Percentiles rank a stretch among this genome's conserved stretches.
These are phyloP conservation scores for Leccinum subatratum DNA, from an alignment of 1,284 basidiomycete species.

Conservation along the genomic window DNA sequence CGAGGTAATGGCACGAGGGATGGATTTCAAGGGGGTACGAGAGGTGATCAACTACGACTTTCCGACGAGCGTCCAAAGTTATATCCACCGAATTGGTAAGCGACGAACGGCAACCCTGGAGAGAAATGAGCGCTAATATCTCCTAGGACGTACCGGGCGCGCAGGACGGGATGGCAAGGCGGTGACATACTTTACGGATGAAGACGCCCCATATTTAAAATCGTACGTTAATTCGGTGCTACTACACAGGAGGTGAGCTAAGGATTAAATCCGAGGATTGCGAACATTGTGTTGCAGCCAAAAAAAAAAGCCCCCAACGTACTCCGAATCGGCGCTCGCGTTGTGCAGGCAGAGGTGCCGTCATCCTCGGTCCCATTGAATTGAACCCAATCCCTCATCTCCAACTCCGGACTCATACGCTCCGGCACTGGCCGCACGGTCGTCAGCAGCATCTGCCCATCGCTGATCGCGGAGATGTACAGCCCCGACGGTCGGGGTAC, in stretches of 20 bases:
- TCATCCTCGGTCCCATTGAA: no score
- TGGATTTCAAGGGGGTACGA: constrained; percentile 94
- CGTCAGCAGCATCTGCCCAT: no score
- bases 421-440: no score
- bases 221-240: constrained; percentile 50
- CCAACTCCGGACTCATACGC: no score
- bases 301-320: no score
- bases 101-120: constrained; percentile 17
- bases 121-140: constrained; percentile 4
- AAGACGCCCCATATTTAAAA: constrained; percentile 88
- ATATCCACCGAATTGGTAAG: constrained; percentile 90
- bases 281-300: constrained; percentile 86
- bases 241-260: constrained; percentile 11
- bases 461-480: no score
- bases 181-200: constrained; percentile 92
- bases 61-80: constrained; percentile 89
- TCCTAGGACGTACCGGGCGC: constrained; percentile 81
- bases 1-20: constrained; percentile 93
- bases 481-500: no score
- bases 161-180: constrained; percentile 90
- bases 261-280: constrained; percentile 57
- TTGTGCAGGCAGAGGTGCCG: no score
- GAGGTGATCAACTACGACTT: constrained; percentile 98
- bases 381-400: no score
- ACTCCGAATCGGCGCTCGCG: no score